A percentile compares a stretch with the other conserved stretches of the same genome.
These are phyloP conservation scores for Suillus lakei DNA, from an alignment of 768 basidiomycete species.

Conservation along the genomic window DNA sequence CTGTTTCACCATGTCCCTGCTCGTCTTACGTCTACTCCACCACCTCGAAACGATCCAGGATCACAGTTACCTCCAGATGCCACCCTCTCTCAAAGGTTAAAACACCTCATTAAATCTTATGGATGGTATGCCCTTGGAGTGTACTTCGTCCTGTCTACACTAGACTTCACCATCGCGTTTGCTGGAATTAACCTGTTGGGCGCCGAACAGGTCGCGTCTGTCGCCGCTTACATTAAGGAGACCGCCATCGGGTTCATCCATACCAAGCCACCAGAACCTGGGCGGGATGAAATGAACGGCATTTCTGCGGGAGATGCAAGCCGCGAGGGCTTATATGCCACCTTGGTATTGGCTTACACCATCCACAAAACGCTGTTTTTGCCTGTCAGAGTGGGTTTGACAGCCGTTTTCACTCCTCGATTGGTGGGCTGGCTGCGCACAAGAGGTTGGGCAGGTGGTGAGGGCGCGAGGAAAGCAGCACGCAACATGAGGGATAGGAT, in stretches of 20 bases:
- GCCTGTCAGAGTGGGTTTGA: constrained; percentile 87
- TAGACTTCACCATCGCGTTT: constrained; percentile 90
- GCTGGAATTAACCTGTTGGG: constrained; percentile 85
- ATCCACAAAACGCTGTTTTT: constrained; percentile 95
- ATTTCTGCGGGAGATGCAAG: constrained; percentile 41
- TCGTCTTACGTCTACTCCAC: constrained; percentile 46
- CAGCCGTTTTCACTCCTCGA: constrained; percentile 82
- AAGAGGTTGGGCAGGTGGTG: constrained; percentile 81
- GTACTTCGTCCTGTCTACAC: constrained; percentile 70
- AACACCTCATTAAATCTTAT: constrained; percentile 86
- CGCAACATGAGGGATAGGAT: constrained; percentile 43
- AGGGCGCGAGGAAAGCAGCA: constrained; percentile 71
- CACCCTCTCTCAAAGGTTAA: constrained; percentile 72
- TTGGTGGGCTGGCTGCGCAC: constrained; percentile 85
- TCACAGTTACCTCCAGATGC: constrained; percentile 49
- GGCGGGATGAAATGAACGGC: constrained; percentile 64
- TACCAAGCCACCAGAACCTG: constrained; percentile 66
- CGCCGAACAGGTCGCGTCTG: constrained; percentile 82
- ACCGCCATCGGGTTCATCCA: constrained; percentile 48
- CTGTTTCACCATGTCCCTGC: constrained; percentile 54
- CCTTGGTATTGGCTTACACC: constrained; percentile 90
- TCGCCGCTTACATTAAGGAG: constrained; percentile 63
- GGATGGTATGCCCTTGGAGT: constrained; percentile 97
- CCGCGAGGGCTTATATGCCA: constrained; percentile 85
- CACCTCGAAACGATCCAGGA: constrained; percentile 12